Conservation (phyloP, 306 rosid species). For the Pterocarpus santalinus region DNA sequence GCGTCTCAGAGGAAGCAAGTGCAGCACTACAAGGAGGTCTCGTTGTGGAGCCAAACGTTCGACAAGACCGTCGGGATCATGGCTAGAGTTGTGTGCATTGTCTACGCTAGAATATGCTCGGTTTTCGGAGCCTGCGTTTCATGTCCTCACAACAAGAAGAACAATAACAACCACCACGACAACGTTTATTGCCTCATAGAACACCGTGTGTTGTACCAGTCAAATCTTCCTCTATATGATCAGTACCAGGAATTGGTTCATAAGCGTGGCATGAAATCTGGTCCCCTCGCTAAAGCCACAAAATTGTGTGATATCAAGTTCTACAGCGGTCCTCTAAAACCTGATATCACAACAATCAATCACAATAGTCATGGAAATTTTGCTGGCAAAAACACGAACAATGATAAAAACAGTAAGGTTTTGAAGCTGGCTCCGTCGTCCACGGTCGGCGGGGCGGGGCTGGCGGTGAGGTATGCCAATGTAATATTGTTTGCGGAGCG, state of each 20-base stretch:
- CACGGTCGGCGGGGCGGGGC: conserved; percentile 74
- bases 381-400: background rate
- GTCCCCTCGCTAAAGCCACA: conserved; percentile 46
- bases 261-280: conserved; percentile 38
- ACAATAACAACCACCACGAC: background rate
- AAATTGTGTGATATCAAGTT: conserved; percentile 31
- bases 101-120: conserved; percentile 59
- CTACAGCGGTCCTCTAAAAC: background rate
- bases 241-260: background rate
- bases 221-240: background rate
- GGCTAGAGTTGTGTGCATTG: conserved; percentile 63
- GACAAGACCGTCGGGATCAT: conserved; percentile 62
- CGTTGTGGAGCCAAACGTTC: conserved; percentile 70
- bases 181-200: conserved; percentile 43
- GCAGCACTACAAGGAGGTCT: conserved; percentile 58
- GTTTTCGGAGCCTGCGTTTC: conserved; percentile 57
- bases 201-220: conserved; percentile 40
- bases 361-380: no score
- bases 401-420: conserved; percentile 29
- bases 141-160: background rate
- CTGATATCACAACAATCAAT: background rate
- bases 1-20: conserved; percentile 55
- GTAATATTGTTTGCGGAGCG: conserved; percentile 63
- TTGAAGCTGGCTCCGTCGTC: conserved; percentile 49
- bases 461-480: conserved; percentile 65